Evolutionary conservation across 371 early-diverging fungal genomes (phyloP), one percentile per base, ranked within the genome.

Genomic region (Rhizopus stolonifer): DNA sequence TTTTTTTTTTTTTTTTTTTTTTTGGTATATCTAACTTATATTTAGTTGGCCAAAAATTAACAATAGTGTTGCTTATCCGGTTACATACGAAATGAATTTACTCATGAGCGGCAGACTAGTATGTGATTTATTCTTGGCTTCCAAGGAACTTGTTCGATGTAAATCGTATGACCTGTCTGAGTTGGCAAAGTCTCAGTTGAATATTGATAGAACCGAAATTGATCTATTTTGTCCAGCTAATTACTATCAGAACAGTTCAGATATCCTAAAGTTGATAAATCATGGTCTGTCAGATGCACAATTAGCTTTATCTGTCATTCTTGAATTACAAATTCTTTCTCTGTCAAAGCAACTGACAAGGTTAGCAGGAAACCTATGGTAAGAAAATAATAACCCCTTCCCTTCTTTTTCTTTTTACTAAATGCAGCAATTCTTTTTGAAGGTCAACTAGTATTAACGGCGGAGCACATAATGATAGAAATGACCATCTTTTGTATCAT

Each of bases 401-500:
- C n/a, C n/a, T 29, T 29, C 7, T 29, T 29, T 4, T 29, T 4
- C 7, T 29, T 29, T 29, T 29, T 10, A 10, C 31, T 29, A 29
- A 29, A 29, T 10, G 31, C 4, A 34, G n/a, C 7, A 34, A 26
- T 36, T 14, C 14, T 34, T 34, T 43, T 42, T 18, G 22, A 32
- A 50, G 51, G 52, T 69, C 87, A 2, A 79, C 85, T 49, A 93
- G 95, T 2, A 73, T 95, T 62, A 76, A 82, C 34, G 96, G 96
- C 17, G 89, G 36, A 8, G 11, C 85, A 18, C 82, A 97, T 23
- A 89, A 96, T 4, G 98, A 99, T 54, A 84, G 99, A 32, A 99
- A 96, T 66, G 99, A 99, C 68, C 96, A 85, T 60, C 79, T 99
- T 5, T 65, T 99, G n/a, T 72, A 99, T 29, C 99, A 99, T 68